Conservation (phyloP, 2,329 filamentous ascomycete species). For the Saccharata proteae region DNA sequence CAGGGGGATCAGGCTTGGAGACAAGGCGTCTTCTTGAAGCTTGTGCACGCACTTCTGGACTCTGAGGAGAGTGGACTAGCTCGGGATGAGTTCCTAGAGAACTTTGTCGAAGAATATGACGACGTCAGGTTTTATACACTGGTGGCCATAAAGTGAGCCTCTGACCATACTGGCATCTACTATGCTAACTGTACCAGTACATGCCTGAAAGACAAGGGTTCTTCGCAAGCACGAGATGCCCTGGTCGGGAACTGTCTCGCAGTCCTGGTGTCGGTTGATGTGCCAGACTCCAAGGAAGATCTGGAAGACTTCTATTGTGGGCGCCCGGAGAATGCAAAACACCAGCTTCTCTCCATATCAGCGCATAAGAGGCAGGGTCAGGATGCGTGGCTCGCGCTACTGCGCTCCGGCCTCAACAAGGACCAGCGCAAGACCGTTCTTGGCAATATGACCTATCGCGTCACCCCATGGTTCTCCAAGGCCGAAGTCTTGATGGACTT, state of each 20-base stretch:
- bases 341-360: slow-evolving; percentile 45
- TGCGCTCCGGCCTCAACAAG: slow-evolving; percentile 54
- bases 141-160: slow-evolving; percentile 54
- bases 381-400: slow-evolving; percentile 72
- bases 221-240: slow-evolving; percentile 20
- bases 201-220: slow-evolving; percentile 1
- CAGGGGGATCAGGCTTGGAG: slow-evolving; percentile 59
- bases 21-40: slow-evolving; percentile 49
- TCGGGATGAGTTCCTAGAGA: slow-evolving; percentile 62
- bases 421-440: slow-evolving; percentile 72
- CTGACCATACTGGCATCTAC: too few relatives aligned
- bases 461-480: slow-evolving; percentile 81
- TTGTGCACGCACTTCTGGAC: slow-evolving; percentile 51
- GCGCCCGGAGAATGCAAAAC: slow-evolving; percentile 54
- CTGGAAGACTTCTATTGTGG: slow-evolving; percentile 57
- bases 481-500: slow-evolving; percentile 92
- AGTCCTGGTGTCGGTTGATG: slow-evolving; percentile 55
- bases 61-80: slow-evolving; percentile 45
- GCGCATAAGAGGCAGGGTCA: slow-evolving; percentile 72
- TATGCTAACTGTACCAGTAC: slow-evolving; percentile 2
- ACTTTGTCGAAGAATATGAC: slow-evolving; percentile 67
- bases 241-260: slow-evolving; percentile 46
- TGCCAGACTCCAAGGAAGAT: slow-evolving; percentile 55
- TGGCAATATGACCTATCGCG: slow-evolving; percentile 59
- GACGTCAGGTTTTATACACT: slow-evolving; percentile 81